These are phyloP conservation scores for Mimosa pudica DNA, from an alignment of 306 rosid species.

Conservation along the genomic window DNA sequence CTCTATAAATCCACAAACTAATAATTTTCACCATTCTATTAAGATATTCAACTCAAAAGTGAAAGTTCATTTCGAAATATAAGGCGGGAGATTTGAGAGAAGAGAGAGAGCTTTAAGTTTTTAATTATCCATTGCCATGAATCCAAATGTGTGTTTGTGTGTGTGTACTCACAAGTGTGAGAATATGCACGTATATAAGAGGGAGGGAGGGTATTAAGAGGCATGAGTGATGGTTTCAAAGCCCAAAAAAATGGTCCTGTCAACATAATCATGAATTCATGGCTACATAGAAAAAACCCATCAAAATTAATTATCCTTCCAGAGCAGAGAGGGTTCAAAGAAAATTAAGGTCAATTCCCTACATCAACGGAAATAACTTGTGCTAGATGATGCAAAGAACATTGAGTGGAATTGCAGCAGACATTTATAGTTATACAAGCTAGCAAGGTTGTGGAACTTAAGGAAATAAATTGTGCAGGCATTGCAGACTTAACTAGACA, in stretches of 20 bases:
- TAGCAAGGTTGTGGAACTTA: background rate
- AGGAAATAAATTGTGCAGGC: background rate
- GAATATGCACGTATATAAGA: background rate
- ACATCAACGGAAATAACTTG: background rate
- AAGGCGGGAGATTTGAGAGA: background rate
- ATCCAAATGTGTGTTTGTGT: background rate
- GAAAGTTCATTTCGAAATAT: constrained; percentile 3
- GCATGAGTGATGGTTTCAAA: constrained; percentile 11
- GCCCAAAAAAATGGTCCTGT: constrained; percentile 14
- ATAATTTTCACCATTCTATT: background rate
- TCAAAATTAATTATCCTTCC: constrained; percentile 14
- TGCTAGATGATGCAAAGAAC: background rate
- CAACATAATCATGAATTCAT: constrained; percentile 11
- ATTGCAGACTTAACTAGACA: background rate
- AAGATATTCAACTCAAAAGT: background rate
- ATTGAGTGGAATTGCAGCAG: background rate
- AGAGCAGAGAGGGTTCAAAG: constrained; percentile 14
- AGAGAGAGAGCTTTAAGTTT: background rate
- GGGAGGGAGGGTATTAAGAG: background rate
- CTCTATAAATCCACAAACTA: constrained; percentile 9
- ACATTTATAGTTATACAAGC: background rate
- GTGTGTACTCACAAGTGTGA: background rate
- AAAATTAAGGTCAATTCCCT: constrained; percentile 12
- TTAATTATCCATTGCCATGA: background rate
- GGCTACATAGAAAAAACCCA: background rate